Base-by-base conservation (phyloP, 495 filamentous ascomycete species). In the Filosporella fistucella region DNA sequence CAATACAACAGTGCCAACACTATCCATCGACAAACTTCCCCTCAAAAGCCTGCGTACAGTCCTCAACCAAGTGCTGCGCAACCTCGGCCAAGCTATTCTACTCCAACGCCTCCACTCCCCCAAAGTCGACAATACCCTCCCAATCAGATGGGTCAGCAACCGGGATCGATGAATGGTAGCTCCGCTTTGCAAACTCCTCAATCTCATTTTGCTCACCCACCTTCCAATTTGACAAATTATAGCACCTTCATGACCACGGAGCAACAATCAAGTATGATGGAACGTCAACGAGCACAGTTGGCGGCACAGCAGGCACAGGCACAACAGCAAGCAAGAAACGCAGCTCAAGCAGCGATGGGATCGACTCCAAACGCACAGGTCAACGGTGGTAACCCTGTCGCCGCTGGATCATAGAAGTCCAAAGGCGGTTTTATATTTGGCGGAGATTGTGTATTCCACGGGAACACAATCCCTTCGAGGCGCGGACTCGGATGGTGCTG, bases 211-310 rank as follows among this genome's bases (percentile, higher is more conserved):
- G 25, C 30, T 29, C 45, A 38, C 8, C 45, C 47, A 30, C 28
- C 17, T 12, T 41, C 47, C 30, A 59, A n/a, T n/a, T n/a, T n/a
- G n/a, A n/a, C 53, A 12, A 41, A 39, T 24, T 62, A 59, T 26
- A 55, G 45, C 44, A 59, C 59, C 0, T 50, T 54, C 39, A 45
- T 62, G 49, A 59, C 40, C 13, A 29, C 49, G 18, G 46, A 38
- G 14, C 32, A 62, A 33, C 56, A 62, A 26, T 33, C 49, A n/a
- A 57, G 26, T 28, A 53, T 62, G 43, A 56, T 59, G 45, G 56
- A 59, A 17, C 52, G 53, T n/a, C 56, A 58, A 36, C 34, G 52
- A 22, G 56, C 52, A 40, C 59, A 59, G 29, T 36, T 58, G 21
- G 52, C 51, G 16, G 52, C 48, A 16, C 45, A 56, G 26, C 57